Base-by-base conservation (phyloP, 805 yeast species). In the Schwanniomyces polymorphus region DNA sequence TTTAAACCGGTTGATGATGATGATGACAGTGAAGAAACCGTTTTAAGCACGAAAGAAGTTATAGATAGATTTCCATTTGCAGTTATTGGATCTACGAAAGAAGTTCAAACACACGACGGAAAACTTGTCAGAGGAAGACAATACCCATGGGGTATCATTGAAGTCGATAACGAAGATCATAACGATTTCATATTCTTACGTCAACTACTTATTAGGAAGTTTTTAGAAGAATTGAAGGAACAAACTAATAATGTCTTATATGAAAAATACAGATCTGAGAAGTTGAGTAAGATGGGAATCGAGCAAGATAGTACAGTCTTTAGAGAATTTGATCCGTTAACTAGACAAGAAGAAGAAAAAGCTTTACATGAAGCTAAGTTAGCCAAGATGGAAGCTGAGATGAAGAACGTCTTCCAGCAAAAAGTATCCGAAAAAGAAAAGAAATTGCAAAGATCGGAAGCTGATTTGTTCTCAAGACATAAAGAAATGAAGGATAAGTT, bases 91-190 rank as follows among this genome's bases (percentile, higher is more conserved):
- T 89, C 97, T 18, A 88, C 94, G 18, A 71, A 74, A 49, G 83
- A 82, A 52, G 84, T 87, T 29, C 84, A 84, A 57, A 71, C 77
- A 37, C 65, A 78, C 38, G 94, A 88, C 61, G 97, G 97, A 37
- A 80, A 88, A 65, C 55, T 65, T 38, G 95, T 91, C 39, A 84
- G 97, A 68, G 97, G 97, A 56, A 87, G 99, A 72, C 74, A 81
- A 52, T 92, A 92, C 67, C 97, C 98, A 51, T 94, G 99, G 99
- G 98, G 98, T 56, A 78, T 87, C 18, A 87, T 94, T 59, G 97
- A 94, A 71, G 91, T 94, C 57, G 97, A 91, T 67, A 92, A 94
- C 66, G 94, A 89, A 72, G 83, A 84, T 47, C 97, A 94, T 66
- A 87, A 91, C 67, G 99, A 92, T 70, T 94, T 92, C 66, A 84